Conservation (phyloP, 345 rosid genomes). For the Arabidopsis thaliana region TAIR10.1 NC_003074.8:3009501-3010000, state of each 20-base stretch:
- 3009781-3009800: conserved; percentile 11
- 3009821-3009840: conserved; percentile 9
- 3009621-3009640: conserved; percentile 97
- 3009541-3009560: conserved; percentile 68
- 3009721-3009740: conserved; percentile 20
- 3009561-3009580: conserved; percentile 97
- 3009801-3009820: conserved; percentile 5
- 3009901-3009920: conserved; percentile 98
- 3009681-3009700: conserved; percentile 99
- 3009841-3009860: conserved; percentile 77
- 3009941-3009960: background rate
- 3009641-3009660: conserved; percentile 94
- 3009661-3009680: conserved; percentile 97
- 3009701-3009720: conserved; percentile 95
- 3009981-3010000: background rate
- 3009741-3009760: background rate
- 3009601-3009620: conserved; percentile 98
- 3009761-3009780: background rate
- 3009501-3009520: background rate
- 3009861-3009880: conserved; percentile 97
- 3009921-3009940: conserved; percentile 85
- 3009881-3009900: conserved; percentile 89
- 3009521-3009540: background rate
- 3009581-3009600: conserved; percentile 95
- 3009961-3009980: background rate